phyloP scores from a whole-genome alignment of 1,139 yeast species.

The Blastobotrys illinoisensis region DNA sequence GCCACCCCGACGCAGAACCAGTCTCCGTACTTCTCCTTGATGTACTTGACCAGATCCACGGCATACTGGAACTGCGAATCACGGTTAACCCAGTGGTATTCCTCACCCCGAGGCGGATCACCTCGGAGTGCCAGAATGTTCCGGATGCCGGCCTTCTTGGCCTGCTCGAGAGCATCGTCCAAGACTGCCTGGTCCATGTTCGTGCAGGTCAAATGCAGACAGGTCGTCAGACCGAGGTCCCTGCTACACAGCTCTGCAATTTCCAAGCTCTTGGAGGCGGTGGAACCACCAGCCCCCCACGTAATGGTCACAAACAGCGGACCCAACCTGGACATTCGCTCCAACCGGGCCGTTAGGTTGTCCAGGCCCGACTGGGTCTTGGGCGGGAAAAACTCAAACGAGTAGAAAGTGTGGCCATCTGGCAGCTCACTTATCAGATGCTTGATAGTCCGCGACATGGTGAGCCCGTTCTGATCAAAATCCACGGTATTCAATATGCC shows the following conservation, averaged over 20 bases:
- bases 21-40: constrained; percentile 61
- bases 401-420: constrained; percentile 52
- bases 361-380: constrained; percentile 85
- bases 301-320: constrained; percentile 90
- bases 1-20: constrained; percentile 88
- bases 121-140: constrained; percentile 92
- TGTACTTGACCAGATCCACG: constrained; percentile 76
- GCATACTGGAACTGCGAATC: constrained; percentile 62
- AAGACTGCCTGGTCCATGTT: constrained; percentile 74
- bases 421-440: constrained; percentile 45
- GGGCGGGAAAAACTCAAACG: constrained; percentile 96
- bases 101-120: constrained; percentile 88
- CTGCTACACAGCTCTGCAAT: constrained; percentile 73
- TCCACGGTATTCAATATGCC: too few species aligned
- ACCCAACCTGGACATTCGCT: constrained; percentile 81
- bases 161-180: constrained; percentile 69
- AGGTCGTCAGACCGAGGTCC: constrained; percentile 75
- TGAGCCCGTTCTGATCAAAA: not conserved
- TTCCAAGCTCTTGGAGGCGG: constrained; percentile 79
- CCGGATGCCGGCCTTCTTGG: constrained; percentile 71
- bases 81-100: constrained; percentile 46
- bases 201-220: constrained; percentile 93
- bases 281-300: constrained; percentile 99
- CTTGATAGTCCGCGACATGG: constrained; percentile 3
- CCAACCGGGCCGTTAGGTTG: constrained; percentile 77